Base-by-base conservation (phyloP, 2,329 filamentous ascomycete genomes). In the Talaromyces sp. region DNA sequence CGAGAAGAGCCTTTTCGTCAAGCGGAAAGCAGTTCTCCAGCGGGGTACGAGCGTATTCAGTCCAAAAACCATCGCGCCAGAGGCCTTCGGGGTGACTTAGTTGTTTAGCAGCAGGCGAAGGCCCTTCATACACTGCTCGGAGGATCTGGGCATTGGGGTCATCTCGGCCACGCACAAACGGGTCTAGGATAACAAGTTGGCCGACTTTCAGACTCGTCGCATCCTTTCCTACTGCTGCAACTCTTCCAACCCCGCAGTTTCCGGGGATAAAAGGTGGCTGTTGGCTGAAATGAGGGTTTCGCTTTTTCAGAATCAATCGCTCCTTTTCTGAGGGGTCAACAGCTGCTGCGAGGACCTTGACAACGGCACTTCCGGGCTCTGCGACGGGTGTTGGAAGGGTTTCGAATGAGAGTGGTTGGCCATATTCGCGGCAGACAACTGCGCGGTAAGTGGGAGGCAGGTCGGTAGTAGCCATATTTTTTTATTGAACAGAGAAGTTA, bases 221-320 rank as follows among this genome's bases (percentile, higher is more conserved):
- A 31, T 66, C 64, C 9, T 60, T 63, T 24, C 62, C 60, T 5
- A 58, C n/a, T 21, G 58, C 77, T 10, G 74, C 76, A 32, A 80
- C 70, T 55, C 73, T 72, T 17, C 79, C 78, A 32, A 75, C 73
- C 7, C 77, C 79, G 50, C 75, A 70, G 11, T 70, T 68, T 1
- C 79, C 62, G 19, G 64, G 63, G 19, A 61, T 56, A 53, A 49
- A 61, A 58, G 55, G 64, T 9, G 58, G 49, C 21, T 64, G 60
- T 41, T 62, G 58, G 11, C 55, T 62, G 49, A 66, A 62, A 51
- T 57, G 51, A 14, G 54, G 53, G 19, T 58, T 58, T 14, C 65
- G 35, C 7, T 57, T 21, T 19, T 29, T 61, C 29, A 60, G n/a
- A 29, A 59, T 26, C 19, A 61, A 14, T 8, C 56, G 54, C 3